Percentiles rank a stretch among this genome's conserved stretches.
Conservation (phyloP, 768 basidiomycete genomes). For the Hemileccinum rubropunctum region DNA sequence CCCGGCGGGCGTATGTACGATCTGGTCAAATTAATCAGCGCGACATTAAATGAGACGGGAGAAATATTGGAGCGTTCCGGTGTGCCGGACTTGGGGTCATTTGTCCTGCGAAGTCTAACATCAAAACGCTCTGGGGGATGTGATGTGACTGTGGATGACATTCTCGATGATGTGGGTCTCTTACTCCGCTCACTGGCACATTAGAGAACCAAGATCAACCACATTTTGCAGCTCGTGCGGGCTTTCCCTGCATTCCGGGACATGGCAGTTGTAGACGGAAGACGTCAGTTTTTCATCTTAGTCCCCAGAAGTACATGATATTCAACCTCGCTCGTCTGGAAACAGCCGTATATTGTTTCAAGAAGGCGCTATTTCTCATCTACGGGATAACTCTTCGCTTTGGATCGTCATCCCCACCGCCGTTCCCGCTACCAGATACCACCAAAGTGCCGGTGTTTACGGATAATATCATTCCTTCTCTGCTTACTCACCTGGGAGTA, state of each 20-base stretch:
- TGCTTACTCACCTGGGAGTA: constrained; percentile 74
- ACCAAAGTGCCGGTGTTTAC: constrained; percentile 62
- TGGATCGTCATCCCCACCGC: constrained; percentile 46
- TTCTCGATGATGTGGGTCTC: constrained; percentile 59
- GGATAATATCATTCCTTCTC: constrained; percentile 83
- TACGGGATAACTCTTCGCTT: constrained; percentile 70
- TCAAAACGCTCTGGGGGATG: constrained; percentile 32
- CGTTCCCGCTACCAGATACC: constrained; percentile 64
- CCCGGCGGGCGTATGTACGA: constrained; percentile 73
- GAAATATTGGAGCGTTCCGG: constrained; percentile 54
- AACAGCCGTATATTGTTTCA: constrained; percentile 83
- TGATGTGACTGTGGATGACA: constrained; percentile 48
- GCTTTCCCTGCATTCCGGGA: constrained; percentile 84
- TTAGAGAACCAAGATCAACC: constrained; percentile 3
- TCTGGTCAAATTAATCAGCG: constrained; percentile 64
- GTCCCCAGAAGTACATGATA: neutral
- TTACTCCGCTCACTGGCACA: neutral
- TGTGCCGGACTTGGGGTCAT: constrained; percentile 68
- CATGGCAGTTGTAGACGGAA: constrained; percentile 62
- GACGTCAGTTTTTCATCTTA: constrained; percentile 42
- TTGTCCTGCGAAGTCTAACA: constrained; percentile 67
- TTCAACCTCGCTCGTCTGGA: neutral
- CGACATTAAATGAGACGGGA: constrained; percentile 72
- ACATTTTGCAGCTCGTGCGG: constrained; percentile 55
- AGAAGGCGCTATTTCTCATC: constrained; percentile 83